phyloP scores from a whole-genome alignment of 495 filamentous ascomycete genomes.

The Lasiosphaeria ovina region DNA sequence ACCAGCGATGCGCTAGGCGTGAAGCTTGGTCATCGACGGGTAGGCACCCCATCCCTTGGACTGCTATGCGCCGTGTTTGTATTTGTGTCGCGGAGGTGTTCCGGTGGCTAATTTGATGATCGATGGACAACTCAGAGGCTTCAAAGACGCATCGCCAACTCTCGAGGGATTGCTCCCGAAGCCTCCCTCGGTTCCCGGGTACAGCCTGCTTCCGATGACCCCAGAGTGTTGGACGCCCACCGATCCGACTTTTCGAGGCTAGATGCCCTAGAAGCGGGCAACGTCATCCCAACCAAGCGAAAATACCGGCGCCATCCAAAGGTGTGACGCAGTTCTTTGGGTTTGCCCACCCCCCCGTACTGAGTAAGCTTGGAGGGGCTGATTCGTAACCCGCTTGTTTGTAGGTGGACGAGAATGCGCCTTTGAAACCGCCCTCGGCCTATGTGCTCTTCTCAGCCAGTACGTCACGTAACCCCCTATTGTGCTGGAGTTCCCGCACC shows the following conservation, averaged over 20 bases:
- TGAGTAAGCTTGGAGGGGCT: background rate
- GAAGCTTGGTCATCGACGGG: conserved; percentile 75
- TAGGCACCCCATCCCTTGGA: conserved; percentile 36
- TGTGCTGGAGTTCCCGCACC: background rate
- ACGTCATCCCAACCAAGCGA: conserved; percentile 50
- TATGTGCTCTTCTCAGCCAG: conserved; percentile 84
- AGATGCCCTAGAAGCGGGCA: conserved; percentile 34
- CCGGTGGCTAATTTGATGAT: background rate
- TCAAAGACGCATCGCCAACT: conserved; percentile 52
- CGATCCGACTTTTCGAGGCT: conserved; percentile 29
- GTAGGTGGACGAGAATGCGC: conserved; percentile 72
- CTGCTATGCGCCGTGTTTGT: background rate
- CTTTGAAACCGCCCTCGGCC: conserved; percentile 72
- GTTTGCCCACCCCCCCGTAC: conserved; percentile 28
- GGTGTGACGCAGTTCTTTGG: conserved; percentile 25
- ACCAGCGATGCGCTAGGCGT: conserved; percentile 64
- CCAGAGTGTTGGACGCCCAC: conserved; percentile 29
- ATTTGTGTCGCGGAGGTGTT: background rate
- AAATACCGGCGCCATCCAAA: conserved; percentile 81
- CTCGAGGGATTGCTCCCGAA: conserved; percentile 55
- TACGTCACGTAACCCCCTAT: conserved; percentile 38
- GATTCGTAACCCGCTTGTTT: conserved; percentile 9
- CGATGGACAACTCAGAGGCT: conserved; percentile 39
- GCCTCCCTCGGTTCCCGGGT: conserved; percentile 40
- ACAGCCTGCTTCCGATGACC: conserved; percentile 40